These are phyloP conservation scores for Alternaria arbusti DNA, from an alignment of 2,329 filamentous ascomycete genomes.

Conservation along the genomic window DNA sequence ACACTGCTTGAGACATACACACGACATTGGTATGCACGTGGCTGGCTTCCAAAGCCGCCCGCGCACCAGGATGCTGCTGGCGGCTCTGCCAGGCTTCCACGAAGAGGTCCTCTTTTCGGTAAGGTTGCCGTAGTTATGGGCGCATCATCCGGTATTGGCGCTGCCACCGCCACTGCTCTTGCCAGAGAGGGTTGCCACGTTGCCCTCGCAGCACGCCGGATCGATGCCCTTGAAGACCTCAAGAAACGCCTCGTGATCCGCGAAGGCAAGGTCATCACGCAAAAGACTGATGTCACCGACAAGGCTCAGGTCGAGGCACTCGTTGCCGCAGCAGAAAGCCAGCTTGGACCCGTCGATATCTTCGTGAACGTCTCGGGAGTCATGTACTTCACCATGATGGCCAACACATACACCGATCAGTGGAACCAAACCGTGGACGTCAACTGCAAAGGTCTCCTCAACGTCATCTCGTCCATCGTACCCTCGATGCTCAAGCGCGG, in stretches of 20 bases:
- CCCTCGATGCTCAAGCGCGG: slow-evolving; percentile 75
- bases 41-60: slow-evolving; percentile 73
- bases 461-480: slow-evolving; percentile 73
- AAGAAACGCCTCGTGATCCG: slow-evolving; percentile 65
- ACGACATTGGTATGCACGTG: slow-evolving; percentile 79
- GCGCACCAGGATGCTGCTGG: slow-evolving; percentile 56
- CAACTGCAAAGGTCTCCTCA: slow-evolving; percentile 82
- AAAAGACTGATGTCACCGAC: slow-evolving; percentile 75
- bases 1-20: slow-evolving; percentile 78
- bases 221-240: slow-evolving; percentile 70
- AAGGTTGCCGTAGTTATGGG: slow-evolving; percentile 79
- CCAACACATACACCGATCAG: slow-evolving; percentile 73
- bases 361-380: slow-evolving; percentile 82
- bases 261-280: slow-evolving; percentile 70
- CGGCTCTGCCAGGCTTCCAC: slow-evolving; percentile 53
- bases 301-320: slow-evolving; percentile 70
- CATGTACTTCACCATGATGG: slow-evolving; percentile 92
- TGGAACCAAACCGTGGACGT: slow-evolving; percentile 85
- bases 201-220: slow-evolving; percentile 73
- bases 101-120: slow-evolving; percentile 67
- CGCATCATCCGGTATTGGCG: slow-evolving; percentile 79
- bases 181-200: slow-evolving; percentile 75
- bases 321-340: slow-evolving; percentile 62
- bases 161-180: slow-evolving; percentile 72
- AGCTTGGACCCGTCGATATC: slow-evolving; percentile 77